Evolutionary conservation across 1,284 basidiomycete genomes (phyloP).

Genomic region (Psilocybe mexicana): DNA sequence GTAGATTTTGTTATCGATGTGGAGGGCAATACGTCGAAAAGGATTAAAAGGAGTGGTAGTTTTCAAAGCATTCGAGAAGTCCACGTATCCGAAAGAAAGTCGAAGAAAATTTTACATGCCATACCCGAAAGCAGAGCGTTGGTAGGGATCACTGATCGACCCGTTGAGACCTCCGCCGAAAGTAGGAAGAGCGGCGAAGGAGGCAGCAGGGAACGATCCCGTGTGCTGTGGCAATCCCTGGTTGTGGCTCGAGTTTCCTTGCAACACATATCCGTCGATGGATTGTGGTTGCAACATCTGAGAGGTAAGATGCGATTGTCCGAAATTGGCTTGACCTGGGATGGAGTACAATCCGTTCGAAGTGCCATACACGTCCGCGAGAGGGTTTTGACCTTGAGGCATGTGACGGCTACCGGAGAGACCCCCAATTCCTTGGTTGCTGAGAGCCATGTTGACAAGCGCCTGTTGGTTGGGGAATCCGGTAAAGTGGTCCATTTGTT

Average conservation of each 20-base stretch:
- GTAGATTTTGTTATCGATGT: constrained; percentile 38
- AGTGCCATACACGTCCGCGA: constrained; percentile 68
- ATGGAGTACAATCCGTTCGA: constrained; percentile 62
- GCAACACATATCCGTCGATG: constrained; percentile 78
- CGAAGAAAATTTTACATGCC: constrained; percentile 58
- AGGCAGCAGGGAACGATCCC: constrained; percentile 54
- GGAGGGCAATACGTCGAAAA: constrained; percentile 16
- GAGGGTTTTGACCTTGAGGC: constrained; percentile 52
- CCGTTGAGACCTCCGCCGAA: constrained; percentile 58
- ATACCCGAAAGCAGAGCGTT: constrained; percentile 70
- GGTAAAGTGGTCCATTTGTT: constrained; percentile 76
- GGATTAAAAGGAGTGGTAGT: constrained; percentile 27
- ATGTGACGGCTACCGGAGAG: constrained; percentile 53
- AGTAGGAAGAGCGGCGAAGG: constrained; percentile 53
- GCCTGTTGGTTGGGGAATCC: constrained; percentile 61
- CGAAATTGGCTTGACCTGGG: constrained; percentile 47
- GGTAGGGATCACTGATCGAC: constrained; percentile 71
- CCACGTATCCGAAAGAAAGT: constrained; percentile 19
- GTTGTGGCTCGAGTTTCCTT: constrained; percentile 65
- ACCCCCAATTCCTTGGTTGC: constrained; percentile 53
- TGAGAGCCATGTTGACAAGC: constrained; percentile 59
- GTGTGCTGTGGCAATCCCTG: constrained; percentile 52
- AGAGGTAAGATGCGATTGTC: constrained; percentile 49
- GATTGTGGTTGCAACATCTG: constrained; percentile 68
- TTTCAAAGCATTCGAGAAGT: constrained; percentile 22